Base-by-base conservation (phyloP, 306 rosid genomes). In the Pterocarpus macrocarpus region DNA sequence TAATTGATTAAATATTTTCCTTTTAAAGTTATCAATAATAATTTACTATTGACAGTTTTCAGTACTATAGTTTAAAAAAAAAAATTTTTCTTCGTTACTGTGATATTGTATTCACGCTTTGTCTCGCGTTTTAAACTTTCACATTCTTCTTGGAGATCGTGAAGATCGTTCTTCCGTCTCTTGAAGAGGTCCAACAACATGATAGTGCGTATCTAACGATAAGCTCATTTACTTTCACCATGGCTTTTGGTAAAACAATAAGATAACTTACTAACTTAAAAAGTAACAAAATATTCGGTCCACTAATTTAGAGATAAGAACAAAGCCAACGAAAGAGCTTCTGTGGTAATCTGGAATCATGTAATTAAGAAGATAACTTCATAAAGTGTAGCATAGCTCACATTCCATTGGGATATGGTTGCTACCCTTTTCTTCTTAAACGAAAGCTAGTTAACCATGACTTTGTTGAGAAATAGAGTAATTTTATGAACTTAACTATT, bases 321-420 rank as follows among this genome's bases (percentile, higher is more conserved):
- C 77, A 49, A 66, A 66, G 7, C 15, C 49, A 49, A 45, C 49
- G 1, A 69, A 28, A 6, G 5, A 57, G 64, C 6, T 58, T 5
- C 17, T 45, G 62, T 43, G 77, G 32, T 69, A 63, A 79, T 7
- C 4, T 38, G 53, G 84, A 84, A 79, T 74, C 73, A 38, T 79
- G 30, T 12, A 68, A 44, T 63, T 61, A 55, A 7, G 64, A 33
- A 44, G 58, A 69, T 69, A 38, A 32, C 67, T 34, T 17, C 38
- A 49, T 68, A 45, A 36, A 59, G 38, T 32, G 73, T 32, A 4
- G 61, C 45, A 71, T 64, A 58, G 44, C 76, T 69, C 52, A 59
- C 63, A 79, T 78, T 69, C 76, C 82, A 44, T 68, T 63, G 6
- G 32, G 86, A 71, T 57, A 17, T 34, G 69, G 74, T 53, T 52